Conservation (phyloP, 257 asterid genomes). For the Verbascum thapsus region DNA sequence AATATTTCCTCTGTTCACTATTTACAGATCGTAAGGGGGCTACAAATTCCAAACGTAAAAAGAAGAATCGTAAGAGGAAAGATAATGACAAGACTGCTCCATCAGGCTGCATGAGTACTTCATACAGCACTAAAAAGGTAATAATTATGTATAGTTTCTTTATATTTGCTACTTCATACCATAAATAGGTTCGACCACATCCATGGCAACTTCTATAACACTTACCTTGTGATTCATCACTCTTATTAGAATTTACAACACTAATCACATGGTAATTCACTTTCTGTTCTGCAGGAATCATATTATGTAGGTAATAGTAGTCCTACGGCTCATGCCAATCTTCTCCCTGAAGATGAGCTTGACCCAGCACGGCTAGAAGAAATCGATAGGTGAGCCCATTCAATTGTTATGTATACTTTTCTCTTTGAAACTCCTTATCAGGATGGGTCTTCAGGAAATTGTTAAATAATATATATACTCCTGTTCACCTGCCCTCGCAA, state of each 20-base stretch:
- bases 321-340: constrained; percentile 34
- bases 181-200: background rate
- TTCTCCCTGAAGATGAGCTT: constrained; percentile 45
- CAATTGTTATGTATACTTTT: background rate
- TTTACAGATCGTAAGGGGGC: constrained; percentile 57
- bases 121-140: constrained; percentile 47
- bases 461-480: too few species aligned
- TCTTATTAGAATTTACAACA: too few species aligned
- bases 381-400: constrained; percentile 67
- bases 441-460: too few species aligned
- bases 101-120: constrained; percentile 31
- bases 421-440: too few species aligned
- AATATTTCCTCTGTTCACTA: background rate
- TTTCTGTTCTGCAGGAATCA: constrained; percentile 47
- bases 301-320: constrained; percentile 36
- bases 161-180: constrained; percentile 13
- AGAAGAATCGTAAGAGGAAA: constrained; percentile 76
- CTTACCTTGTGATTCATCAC: too few species aligned
- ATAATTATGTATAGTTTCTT: constrained; percentile 19
- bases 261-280: too few species aligned
- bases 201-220: too few species aligned
- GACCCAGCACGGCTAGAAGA: constrained; percentile 83
- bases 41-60: constrained; percentile 60
- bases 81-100: constrained; percentile 57
- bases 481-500: too few species aligned